Evolutionary conservation across 106 monocot species (phyloP), one percentile per base, ranked within the genome.

Genomic region (Chionographis japonica): DNA sequence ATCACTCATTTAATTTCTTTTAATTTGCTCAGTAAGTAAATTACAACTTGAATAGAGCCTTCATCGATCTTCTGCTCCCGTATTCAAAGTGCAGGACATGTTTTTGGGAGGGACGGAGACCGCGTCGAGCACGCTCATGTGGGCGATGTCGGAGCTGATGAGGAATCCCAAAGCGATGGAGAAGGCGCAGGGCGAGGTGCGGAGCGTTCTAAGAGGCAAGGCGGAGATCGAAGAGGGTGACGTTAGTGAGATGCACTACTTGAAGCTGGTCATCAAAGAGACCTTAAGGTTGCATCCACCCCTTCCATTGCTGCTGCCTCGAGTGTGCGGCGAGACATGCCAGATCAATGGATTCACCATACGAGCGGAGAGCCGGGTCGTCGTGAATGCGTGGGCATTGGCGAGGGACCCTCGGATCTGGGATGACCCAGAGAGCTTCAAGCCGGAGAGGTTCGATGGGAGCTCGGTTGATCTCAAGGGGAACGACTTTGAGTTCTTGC

Each of bases 381-480:
- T 61, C 3, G 51, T 79, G 37, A 79, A 73, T 14, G 37, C 20
- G 9, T 68, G 68, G 79, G 79, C 67, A 3, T 67, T 79, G 37
- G 54, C 40, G 10, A 62, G 72, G 39, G 73, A 79, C 42, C 68
- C 65, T 8, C 14, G 13, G 13, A 49, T 16, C 52, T 73, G 73
- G 73, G 57, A 49, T 11, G 50, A 74, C n/a, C 27, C 27, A 0
- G 27, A 27, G 27, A 27, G 27, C 27, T 27, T 27, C 27, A 27
- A 27, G 27, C 4, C 73, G 10, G 73, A 74, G 37, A 58, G 37
- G 50, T 74, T 74, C 46, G 19, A 65, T 3, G 46, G 2, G 0
- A 49, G 12, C 6, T 12, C 35, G 4, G 1, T 50, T 4, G 66
- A 74, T 19, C 58, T 66, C 4, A 74, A 58, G 36, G 65, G 58